Base-by-base conservation (phyloP, 345 rosid species). In the Gossypium sturtianum region DNA sequence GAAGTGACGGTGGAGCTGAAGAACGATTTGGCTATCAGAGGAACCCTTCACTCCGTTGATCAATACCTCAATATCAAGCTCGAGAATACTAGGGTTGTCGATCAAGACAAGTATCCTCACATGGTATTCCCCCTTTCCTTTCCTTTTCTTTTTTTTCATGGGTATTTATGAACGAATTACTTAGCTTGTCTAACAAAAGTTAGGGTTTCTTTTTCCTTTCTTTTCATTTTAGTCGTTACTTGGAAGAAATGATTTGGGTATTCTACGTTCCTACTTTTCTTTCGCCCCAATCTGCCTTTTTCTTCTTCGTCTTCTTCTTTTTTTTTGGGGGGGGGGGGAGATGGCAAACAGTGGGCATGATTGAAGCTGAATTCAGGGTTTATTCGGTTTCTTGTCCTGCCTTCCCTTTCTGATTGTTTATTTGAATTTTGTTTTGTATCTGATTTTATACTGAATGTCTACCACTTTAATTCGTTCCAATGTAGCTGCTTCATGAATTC, bases 51-150 rank as follows among this genome's bases (percentile, higher is more conserved):
- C 74, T 96, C 99, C 4, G 99, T 96, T 17, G 99, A 93, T 86
- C 99, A 96, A 79, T 96, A 96, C 80, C 97, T 96, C 62, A 96
- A 96, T 76, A 93, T 96, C 89, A 96, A 96, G 88, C 98, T 96
- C 47, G 99, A 96, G 90, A 96, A 93, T 77, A 96, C 99, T 60
- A 90, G 97, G 78, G 99, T 93, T 81, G 98, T 96, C 76, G 99
- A 96, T 85, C 97, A 93, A 76, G 99, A 96, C 91, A 91, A 93
- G 87, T 88, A 90, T 78, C 99, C 99, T 80, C 99, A 96, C 87
- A 96, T 96, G 99, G 99, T 96, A 83, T 41, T 2, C 22, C 8
- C 41, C 49, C 15, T 38, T 34, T 34, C 41, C 41, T 34, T 5
- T 34, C 41, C 41, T 71, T 9, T n/a, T 64, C 48, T 64, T 41